Base-by-base conservation (phyloP, 495 filamentous ascomycete species). In the Xylaria palmicola region DNA sequence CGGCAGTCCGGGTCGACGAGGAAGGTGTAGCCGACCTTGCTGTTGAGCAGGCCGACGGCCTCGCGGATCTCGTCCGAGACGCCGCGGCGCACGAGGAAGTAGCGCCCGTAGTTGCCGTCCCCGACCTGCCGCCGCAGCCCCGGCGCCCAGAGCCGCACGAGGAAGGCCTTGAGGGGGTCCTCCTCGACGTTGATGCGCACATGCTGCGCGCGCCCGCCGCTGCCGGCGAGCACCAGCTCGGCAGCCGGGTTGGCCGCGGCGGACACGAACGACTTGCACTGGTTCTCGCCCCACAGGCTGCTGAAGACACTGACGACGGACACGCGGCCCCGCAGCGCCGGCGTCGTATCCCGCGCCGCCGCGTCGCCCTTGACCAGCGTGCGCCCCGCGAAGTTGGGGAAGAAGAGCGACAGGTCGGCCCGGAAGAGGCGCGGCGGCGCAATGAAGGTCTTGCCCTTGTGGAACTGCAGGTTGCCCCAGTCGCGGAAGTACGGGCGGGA, bases 11-110 rank as follows among this genome's bases (percentile, higher is more conserved):
- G 78, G 76, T 99, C 94, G 59, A 99, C 74, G 56, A 99, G 79
- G 76, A 96, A 99, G 26, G 92, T 90, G 79, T 97, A 97, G 12
- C 95, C 95, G 10, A 97, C 93, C 76, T 90, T 92, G 40, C 81
- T 83, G 74, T 98, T 99, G 72, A 91, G 71, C 69, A 94, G 75
- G 3, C 91, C 93, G 63, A 98, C 87, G 34, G 82, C 78, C 71
- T 92, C 88, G 56, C 87, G 84, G 27, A 96, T 84, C 20, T 86
- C 79, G 34, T 91, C 86, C 0, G 80, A 83, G 37, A 99, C 67
- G 0, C 93, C 94, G 66, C 77, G 88, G 62, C 83, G 74, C n/a
- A 98, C 85, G 29, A 98, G 60, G 71, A 98, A 97, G 68, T 96
- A 97, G 66, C 81, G 79, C 17, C 75, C 80, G 78, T 90, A 90